Conservation (phyloP, 257 asterid species). For the Ophiorrhiza pumila region DNA sequence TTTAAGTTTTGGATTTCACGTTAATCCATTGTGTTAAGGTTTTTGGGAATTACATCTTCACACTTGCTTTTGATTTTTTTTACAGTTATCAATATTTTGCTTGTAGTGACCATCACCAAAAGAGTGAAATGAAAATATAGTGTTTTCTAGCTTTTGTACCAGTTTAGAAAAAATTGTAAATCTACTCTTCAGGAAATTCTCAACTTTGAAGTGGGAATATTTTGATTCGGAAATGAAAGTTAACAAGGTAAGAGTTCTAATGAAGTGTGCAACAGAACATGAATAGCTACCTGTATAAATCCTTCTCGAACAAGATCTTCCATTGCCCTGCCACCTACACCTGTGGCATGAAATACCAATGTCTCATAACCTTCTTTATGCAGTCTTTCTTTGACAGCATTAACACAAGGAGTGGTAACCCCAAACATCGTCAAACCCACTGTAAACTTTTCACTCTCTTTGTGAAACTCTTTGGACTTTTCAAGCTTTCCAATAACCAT, state of each 20-base stretch:
- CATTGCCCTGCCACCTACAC: conserved; percentile 99
- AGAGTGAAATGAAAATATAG: not conserved
- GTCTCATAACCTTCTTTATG: conserved; percentile 73
- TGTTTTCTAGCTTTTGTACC: not conserved
- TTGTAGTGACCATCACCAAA: not conserved
- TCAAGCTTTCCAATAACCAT: conserved; percentile 62
- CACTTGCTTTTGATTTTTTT: not conserved
- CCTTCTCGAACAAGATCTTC: conserved; percentile 93
- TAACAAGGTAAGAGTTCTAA: not conserved
- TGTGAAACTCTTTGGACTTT: conserved; percentile 26
- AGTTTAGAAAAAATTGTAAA: not conserved
- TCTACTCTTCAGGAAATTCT: not conserved
- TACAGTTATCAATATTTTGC: not conserved
- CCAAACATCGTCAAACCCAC: conserved; percentile 97
- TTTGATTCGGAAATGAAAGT: not conserved
- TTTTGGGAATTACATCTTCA: not conserved
- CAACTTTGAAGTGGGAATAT: not conserved
- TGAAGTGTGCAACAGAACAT: not conserved
- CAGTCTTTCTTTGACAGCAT: conserved; percentile 80
- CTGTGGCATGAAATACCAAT: conserved; percentile 93
- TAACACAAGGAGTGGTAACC: conserved; percentile 84
- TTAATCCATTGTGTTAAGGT: not conserved
- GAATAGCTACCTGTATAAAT: conserved; percentile 60
- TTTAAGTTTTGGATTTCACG: not conserved
- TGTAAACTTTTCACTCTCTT: conserved; percentile 46